A percentile compares a stretch with the other conserved stretches of the same genome.
Conservation (phyloP, 1,139 yeast species). For the Candida tetrigidarum region DNA sequence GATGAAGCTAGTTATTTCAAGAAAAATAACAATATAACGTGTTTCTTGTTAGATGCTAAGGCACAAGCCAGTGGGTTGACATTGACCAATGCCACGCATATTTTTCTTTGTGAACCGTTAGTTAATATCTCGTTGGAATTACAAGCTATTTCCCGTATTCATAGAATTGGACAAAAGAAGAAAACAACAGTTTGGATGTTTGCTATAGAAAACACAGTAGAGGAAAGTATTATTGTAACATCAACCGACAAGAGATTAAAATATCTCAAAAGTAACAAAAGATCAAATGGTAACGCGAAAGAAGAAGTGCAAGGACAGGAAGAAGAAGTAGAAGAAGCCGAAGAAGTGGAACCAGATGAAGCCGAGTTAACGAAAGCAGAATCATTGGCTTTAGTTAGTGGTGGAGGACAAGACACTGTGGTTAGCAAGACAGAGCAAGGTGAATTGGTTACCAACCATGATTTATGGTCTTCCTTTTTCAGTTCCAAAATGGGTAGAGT, state of each 20-base stretch:
- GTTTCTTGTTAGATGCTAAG: conserved; percentile 81
- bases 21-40: conserved; percentile 62
- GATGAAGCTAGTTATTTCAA: conserved; percentile 48
- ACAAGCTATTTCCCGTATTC: conserved; percentile 91
- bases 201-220: conserved; percentile 84
- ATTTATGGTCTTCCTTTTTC: conserved; percentile 66
- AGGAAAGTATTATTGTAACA: conserved; percentile 76
- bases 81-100: conserved; percentile 88
- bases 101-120: conserved; percentile 87
- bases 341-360: conserved; percentile 17
- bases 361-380: conserved; percentile 36
- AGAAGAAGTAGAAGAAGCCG: too few species aligned
- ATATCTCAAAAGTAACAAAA: conserved; percentile 26
- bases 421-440: conserved; percentile 53
- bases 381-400: conserved; percentile 39
- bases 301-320: too few species aligned
- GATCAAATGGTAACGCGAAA: conserved; percentile 1
- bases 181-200: conserved; percentile 93
- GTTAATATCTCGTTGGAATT: conserved; percentile 86
- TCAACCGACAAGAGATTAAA: conserved; percentile 55
- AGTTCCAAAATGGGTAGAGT: conserved; percentile 24
- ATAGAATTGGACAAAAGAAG: conserved; percentile 84
- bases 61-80: conserved; percentile 92
- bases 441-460: conserved; percentile 57
- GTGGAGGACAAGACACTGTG: conserved; percentile 44